phyloP scores from a whole-genome alignment of 164 flowering plant genomes.

The Tetrastigma voinierianum region DNA sequence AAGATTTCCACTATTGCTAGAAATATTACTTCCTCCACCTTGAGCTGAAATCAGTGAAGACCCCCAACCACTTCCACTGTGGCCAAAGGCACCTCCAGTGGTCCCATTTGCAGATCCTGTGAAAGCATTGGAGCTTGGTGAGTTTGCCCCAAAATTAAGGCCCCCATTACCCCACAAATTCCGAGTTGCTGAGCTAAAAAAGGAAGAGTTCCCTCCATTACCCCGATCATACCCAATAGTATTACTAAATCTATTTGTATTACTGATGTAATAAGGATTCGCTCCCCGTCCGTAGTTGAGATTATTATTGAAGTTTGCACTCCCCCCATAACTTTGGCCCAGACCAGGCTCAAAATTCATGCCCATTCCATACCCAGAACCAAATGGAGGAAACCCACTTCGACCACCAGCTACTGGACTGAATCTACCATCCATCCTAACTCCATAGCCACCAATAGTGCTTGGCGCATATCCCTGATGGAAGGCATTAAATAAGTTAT shows the following conservation, averaged over 20 bases:
- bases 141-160: slow-evolving; percentile 47
- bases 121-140: slow-evolving; percentile 43
- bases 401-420: slow-evolving; percentile 44
- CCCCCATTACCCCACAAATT: slow-evolving; percentile 82
- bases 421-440: slow-evolving; percentile 49
- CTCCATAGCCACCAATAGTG: slow-evolving; percentile 37
- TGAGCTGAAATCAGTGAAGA: slow-evolving; percentile 50
- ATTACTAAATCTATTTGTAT: slow-evolving; percentile 43
- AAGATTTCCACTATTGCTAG: slow-evolving; percentile 40
- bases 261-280: slow-evolving; percentile 45
- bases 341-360: slow-evolving; percentile 44
- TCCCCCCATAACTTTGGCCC: slow-evolving; percentile 28
- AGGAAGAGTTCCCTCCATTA: slow-evolving; percentile 59
- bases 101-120: slow-evolving; percentile 55
- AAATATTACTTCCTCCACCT: slow-evolving; percentile 44
- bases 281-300: slow-evolving; percentile 41
- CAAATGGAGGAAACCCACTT: slow-evolving; percentile 44
- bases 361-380: slow-evolving; percentile 45
- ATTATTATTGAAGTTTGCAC: slow-evolving; percentile 33
- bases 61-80: slow-evolving; percentile 49
- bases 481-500: slow-evolving; percentile 41
- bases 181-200: slow-evolving; percentile 54
- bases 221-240: slow-evolving; percentile 59
- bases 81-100: slow-evolving; percentile 43
- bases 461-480: slow-evolving; percentile 39